A percentile compares a stretch with the other conserved stretches of the same genome.
Conservation (phyloP, 2,329 filamentous ascomycete species). For the Emmonsia crescens region DNA sequence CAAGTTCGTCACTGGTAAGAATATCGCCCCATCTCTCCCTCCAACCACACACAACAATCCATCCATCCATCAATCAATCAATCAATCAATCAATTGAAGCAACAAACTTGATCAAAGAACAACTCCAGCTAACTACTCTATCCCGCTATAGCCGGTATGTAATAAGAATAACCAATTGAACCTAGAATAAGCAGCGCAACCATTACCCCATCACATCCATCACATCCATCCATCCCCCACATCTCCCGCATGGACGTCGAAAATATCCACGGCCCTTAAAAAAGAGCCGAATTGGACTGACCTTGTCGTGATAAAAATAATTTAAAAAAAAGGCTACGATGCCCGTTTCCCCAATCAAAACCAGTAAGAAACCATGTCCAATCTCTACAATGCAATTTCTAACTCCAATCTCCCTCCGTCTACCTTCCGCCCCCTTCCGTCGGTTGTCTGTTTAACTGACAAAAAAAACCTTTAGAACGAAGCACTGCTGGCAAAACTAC, state of each 20-base stretch:
- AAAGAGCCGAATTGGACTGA: neutral
- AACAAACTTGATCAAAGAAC: slow-evolving; percentile 15
- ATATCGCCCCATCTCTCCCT: slow-evolving; percentile 14
- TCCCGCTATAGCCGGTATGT: slow-evolving; percentile 39
- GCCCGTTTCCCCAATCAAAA: slow-evolving; percentile 98
- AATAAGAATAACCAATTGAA: neutral
- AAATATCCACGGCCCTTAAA: neutral
- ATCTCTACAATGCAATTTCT: no score
- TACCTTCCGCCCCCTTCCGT: slow-evolving; percentile 3
- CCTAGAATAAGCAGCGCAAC: neutral
- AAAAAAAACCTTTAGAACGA: slow-evolving; percentile 45
- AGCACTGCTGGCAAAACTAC: slow-evolving; percentile 99
- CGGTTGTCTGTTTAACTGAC: neutral
- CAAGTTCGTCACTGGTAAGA: slow-evolving; percentile 99
- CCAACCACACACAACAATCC: slow-evolving; percentile 10
- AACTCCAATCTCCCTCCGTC: neutral
- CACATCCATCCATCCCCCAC: neutral
- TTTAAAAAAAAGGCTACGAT: slow-evolving; percentile 73
- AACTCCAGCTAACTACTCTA: neutral
- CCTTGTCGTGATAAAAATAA: slow-evolving; percentile 10
- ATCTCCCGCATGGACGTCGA: neutral
- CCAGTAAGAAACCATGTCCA: no score
- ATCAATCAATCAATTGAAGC: slow-evolving; percentile 11
- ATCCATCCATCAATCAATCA: no score
- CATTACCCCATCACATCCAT: neutral